A percentile compares a stretch with the other conserved stretches of the same genome.
These are phyloP conservation scores for Fusarium sp. DNA, from an alignment of 2,329 filamentous ascomycete genomes.

Conservation along the genomic window DNA sequence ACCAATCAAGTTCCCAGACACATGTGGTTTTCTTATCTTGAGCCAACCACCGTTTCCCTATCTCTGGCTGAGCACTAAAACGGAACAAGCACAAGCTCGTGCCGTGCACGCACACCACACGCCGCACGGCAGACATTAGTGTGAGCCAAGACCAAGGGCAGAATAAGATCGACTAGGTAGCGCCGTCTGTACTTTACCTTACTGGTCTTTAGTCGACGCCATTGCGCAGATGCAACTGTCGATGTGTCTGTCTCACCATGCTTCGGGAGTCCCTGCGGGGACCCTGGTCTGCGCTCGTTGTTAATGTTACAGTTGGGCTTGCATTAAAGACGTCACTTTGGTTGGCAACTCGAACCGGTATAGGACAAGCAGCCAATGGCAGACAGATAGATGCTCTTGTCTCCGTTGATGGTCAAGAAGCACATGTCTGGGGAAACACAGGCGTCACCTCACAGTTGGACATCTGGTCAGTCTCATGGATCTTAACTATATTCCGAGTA, in stretches of 20 bases:
- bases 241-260: conserved; percentile 42
- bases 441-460: background rate
- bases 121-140: conserved; percentile 32
- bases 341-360: conserved; percentile 44
- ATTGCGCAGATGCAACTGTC: conserved; percentile 41
- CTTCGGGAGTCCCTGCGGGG: conserved; percentile 46
- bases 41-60: conserved; percentile 52
- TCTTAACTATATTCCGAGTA: conserved; percentile 18
- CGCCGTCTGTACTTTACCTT: conserved; percentile 17
- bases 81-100: conserved; percentile 43
- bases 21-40: conserved; percentile 56
- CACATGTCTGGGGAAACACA: conserved; percentile 20
- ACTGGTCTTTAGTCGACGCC: conserved; percentile 35
- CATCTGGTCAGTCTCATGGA: conserved; percentile 28
- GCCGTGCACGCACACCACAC: conserved; percentile 39
- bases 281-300: conserved; percentile 28
- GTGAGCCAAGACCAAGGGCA: conserved; percentile 25
- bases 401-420: conserved; percentile 7
- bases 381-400: conserved; percentile 10
- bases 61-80: conserved; percentile 41
- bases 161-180: conserved; percentile 40
- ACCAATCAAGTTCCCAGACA: conserved; percentile 55
- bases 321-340: conserved; percentile 46
- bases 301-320: conserved; percentile 32
- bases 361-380: conserved; percentile 19